These are phyloP conservation scores for Nannochloris sp. DNA, from an alignment of 139 green algal genomes.

Conservation along the genomic window DNA sequence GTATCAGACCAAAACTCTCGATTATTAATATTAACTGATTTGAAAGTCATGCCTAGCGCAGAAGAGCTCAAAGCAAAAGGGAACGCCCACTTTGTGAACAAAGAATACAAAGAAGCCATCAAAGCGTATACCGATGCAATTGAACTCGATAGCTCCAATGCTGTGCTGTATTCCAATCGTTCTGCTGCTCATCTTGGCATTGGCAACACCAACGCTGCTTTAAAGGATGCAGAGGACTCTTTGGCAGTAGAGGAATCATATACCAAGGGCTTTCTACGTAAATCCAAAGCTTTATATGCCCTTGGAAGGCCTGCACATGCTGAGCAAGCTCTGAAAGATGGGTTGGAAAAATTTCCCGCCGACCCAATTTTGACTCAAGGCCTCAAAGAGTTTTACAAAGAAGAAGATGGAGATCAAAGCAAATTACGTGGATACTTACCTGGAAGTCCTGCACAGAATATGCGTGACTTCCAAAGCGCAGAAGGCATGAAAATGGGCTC, in stretches of 20 bases:
- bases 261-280: background rate
- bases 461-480: conserved; percentile 6
- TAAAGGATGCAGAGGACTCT: background rate
- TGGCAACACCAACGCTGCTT: background rate
- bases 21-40: no score
- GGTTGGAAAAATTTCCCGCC: background rate
- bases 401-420: conserved; percentile 7
- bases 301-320: background rate
- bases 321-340: background rate
- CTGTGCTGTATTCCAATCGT: background rate
- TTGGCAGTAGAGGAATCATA: background rate
- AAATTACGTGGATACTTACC: conserved; percentile 3
- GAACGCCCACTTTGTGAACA: background rate
- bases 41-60: no score
- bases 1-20: no score
- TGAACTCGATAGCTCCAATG: background rate
- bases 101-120: background rate
- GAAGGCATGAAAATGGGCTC: background rate
- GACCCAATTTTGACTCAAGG: background rate
- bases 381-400: background rate
- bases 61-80: background rate
- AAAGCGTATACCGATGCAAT: background rate
- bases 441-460: conserved; percentile 3
- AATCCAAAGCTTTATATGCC: background rate
- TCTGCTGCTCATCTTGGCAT: background rate